Evolutionary conservation across 164 flowering plant genomes (phyloP).

Genomic region (Amborella trichopoda): DNA sequence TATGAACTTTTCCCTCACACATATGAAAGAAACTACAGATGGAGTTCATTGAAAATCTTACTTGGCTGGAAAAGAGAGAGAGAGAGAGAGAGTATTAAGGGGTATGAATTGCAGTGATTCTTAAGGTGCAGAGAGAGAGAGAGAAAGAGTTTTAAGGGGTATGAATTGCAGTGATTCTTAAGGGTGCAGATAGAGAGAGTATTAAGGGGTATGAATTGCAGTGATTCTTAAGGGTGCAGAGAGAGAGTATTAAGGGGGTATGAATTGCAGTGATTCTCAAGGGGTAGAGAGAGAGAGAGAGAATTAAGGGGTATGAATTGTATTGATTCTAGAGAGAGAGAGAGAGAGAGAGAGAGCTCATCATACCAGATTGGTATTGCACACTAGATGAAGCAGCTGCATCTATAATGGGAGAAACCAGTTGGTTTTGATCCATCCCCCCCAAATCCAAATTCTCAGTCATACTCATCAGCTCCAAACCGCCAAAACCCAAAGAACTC

Average conservation of each 20-base stretch:
- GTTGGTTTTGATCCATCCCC: background rate
- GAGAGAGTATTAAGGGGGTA: background rate
- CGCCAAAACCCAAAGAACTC: slow-evolving; percentile 3
- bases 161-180: background rate
- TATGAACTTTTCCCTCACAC: no score
- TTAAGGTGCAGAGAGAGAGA: no score
- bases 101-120: background rate
- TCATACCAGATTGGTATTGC: slow-evolving; percentile 45
- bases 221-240: background rate
- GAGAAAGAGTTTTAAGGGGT: no score
- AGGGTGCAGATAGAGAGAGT: no score
- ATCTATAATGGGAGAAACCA: slow-evolving; percentile 17
- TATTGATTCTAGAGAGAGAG: background rate
- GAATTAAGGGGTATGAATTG: background rate
- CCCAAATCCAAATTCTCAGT: background rate
- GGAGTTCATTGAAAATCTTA: no score
- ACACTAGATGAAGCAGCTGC: slow-evolving; percentile 26
- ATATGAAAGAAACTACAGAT: no score
- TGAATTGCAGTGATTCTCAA: background rate
- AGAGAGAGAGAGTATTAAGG: no score
- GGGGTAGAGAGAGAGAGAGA: background rate
- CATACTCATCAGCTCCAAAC: background rate
- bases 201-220: background rate
- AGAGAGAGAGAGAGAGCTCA: slow-evolving; percentile 1
- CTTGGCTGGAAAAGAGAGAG: no score